These are phyloP conservation scores for Platanthera zijinensis DNA, from an alignment of 106 monocot genomes.

Conservation along the genomic window DNA sequence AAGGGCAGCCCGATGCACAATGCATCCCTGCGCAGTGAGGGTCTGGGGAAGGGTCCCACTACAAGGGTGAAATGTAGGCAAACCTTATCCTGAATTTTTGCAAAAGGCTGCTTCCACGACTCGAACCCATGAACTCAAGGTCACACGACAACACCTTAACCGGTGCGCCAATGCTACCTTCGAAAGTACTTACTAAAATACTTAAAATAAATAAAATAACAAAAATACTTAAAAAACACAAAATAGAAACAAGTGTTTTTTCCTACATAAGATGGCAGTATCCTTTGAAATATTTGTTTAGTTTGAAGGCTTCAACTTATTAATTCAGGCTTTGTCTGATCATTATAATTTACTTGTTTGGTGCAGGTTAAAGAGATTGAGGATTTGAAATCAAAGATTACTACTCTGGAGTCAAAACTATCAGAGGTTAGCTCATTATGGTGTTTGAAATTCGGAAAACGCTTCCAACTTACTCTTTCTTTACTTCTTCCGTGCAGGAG, in stretches of 20 bases:
- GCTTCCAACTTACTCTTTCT: not conserved
- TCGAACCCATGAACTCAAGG: too few relatives aligned
- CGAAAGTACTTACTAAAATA: too few relatives aligned
- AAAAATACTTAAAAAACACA: too few relatives aligned
- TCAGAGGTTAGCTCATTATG: slow-evolving; percentile 41
- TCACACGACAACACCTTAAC: too few relatives aligned
- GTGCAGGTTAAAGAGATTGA: slow-evolving; percentile 51
- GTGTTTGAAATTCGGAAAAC: not conserved
- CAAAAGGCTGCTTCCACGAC: too few relatives aligned
- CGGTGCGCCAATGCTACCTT: too few relatives aligned
- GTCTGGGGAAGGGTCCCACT: too few relatives aligned
- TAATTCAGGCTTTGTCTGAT: not conserved
- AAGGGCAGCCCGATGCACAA: too few relatives aligned
- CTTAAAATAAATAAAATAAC: too few relatives aligned
- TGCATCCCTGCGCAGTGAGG: too few relatives aligned
- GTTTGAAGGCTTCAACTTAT: not conserved
- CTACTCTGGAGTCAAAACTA: slow-evolving; percentile 43
- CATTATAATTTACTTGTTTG: not conserved
- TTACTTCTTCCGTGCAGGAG: slow-evolving; percentile 34
- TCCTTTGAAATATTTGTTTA: not conserved
- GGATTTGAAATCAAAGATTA: slow-evolving; percentile 46
- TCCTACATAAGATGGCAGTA: not conserved
- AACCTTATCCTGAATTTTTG: too few relatives aligned
- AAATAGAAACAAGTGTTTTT: not conserved
- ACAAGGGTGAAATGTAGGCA: too few relatives aligned